Evolutionary conservation across 192 early-diverging fungal genomes (phyloP), one percentile per base, ranked within the genome.

Genomic region (Irineochytrium annulatum): DNA sequence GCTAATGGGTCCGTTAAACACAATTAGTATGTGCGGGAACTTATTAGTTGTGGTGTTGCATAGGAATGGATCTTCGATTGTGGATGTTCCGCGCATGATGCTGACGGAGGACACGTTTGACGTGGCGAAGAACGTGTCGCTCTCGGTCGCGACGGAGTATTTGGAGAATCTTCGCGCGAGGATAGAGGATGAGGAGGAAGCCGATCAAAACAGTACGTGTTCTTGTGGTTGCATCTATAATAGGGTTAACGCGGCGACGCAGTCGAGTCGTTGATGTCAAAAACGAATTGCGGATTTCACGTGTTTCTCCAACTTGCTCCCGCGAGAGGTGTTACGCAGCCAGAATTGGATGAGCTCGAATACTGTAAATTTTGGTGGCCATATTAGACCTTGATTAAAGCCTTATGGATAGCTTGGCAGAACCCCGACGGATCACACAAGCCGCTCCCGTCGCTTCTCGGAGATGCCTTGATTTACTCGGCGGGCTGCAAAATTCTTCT

Each of bases 201-300:
- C 51, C 1, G 44, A 32, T 0, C 29, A 62, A n/a, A 29, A 34
- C 27, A n/a, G 59, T 60, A 55, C 16, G n/a, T 14, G 0, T 44
- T 31, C 5, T 2, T 51, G 16, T 51, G 22, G 2, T 13, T 11
- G 11, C 8, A 0, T 60, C 27, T 13, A 16, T 1, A 31, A 26
- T 30, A 24, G 1, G 26, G 14, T 34, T 2, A n/a, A 17, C 17
- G 11, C 8, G 13, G 14, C 17, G 17, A 14, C 13, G 14, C 51
- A 60, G 49, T 53, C 39, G 27, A 29, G 8, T 14, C 34, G 0
- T 33, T 32, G 22, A 4, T 17, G 19, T 62, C 60, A 1, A 49
- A 53, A 22, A 49, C 43, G 6, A 62, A 62, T 22, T 62, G 60
- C 35, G 8, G 20, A 33, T 62, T 53, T 32, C 35, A 45, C 34